Evolutionary conservation across 306 rosid genomes (phyloP).

Genomic region (Dicorynia guianensis): DNA sequence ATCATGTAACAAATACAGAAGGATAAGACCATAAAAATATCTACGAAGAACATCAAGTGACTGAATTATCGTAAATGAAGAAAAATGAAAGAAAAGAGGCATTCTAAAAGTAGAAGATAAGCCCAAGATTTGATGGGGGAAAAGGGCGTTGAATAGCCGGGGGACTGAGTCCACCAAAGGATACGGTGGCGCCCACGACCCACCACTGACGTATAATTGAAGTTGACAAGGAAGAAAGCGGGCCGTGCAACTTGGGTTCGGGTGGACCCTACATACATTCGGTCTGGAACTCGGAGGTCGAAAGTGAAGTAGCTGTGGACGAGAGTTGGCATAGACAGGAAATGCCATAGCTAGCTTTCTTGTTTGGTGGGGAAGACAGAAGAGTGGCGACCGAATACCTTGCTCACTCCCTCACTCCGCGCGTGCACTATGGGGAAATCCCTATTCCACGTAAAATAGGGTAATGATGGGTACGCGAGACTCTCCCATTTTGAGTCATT

Average conservation of each 20-base stretch:
- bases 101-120: neutral
- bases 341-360: neutral
- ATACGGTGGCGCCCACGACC: conserved; percentile 1
- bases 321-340: neutral
- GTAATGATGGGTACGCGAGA: too few relatives aligned
- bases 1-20: too few relatives aligned
- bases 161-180: conserved; percentile 5
- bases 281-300: neutral
- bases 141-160: too few relatives aligned
- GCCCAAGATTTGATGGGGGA: neutral
- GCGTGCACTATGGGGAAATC: too few relatives aligned
- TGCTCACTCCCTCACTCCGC: too few relatives aligned
- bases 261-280: conserved; percentile 32
- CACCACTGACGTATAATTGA: conserved; percentile 22
- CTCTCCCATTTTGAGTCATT: too few relatives aligned
- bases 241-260: conserved; percentile 13
- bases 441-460: too few relatives aligned
- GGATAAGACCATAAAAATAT: too few relatives aligned
- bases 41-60: too few relatives aligned
- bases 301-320: neutral
- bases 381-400: neutral
- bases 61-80: too few relatives aligned
- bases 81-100: too few relatives aligned
- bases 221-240: conserved; percentile 9
- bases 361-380: neutral